Base-by-base conservation (phyloP, 2,329 filamentous ascomycete species). In the Monosporascus sp. region DNA sequence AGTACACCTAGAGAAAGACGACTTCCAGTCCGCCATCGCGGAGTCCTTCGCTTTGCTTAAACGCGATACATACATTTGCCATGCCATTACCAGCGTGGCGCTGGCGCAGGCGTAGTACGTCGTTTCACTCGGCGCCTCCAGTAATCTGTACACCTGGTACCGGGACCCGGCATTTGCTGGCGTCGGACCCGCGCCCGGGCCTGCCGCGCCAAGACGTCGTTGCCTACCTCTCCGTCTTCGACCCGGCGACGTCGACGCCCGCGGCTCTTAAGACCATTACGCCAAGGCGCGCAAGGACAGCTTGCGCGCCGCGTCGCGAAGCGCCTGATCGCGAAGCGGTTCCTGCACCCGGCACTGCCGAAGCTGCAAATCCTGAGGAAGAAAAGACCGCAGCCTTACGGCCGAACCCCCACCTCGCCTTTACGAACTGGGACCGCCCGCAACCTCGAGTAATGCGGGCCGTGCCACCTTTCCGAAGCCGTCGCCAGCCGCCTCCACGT, bases 181-280 rank as follows among this genome's bases (percentile, higher is more conserved):
- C n/a, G 6, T 54, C 51, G 25, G 25, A 27, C 8, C 9, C 27
- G 66, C 70, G 69, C 62, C 68, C 71, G 2, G 25, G 25, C 43
- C 71, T 78, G 6, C 84, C 83, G 6, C 60, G 27, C 27, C 27
- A 76, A 50, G 88, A 90, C 61, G 78, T 87, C 52, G 75, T 79
- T 43, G 81, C 85, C 18, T 90, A 91, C 72, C 78, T 82, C 37
- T 73, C 79, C 47, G 76, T 91, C 63, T 90, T 90, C 73, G 74
- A 73, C 35, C 77, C 86, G 1, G 71, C 76, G 1, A 83, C 83
- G 3, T 74, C 75, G 15, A 85, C 84, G 2, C 62, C 76, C 5
- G 82, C 85, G 53, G 79, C 85, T 9, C 75, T 90, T 14, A 85
- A 76, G 55, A 79, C 78, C 48, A 79, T 89, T 61, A 70, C 69